Percentiles rank a stretch among this genome's conserved stretches.
Conservation (phyloP, 768 basidiomycete species). For the Leccinum rimulosum region DNA sequence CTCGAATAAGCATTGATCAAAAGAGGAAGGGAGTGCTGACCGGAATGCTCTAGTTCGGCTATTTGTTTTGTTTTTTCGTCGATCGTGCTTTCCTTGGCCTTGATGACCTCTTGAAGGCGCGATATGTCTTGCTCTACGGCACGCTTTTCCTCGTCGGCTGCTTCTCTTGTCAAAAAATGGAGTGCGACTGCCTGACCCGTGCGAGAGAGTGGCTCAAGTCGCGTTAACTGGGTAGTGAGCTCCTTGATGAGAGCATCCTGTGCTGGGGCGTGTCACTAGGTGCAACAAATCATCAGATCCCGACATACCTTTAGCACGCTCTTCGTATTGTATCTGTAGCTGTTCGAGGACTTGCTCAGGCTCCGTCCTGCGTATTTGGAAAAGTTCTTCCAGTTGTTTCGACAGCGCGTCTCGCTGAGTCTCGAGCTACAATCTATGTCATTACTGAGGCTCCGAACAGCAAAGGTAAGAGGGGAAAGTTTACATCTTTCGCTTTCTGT, state of each 20-base stretch:
- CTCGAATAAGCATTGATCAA: conserved; percentile 1
- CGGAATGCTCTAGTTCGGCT: conserved; percentile 41
- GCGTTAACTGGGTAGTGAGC: conserved; percentile 52
- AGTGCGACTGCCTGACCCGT: conserved; percentile 50
- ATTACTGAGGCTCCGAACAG: not conserved
- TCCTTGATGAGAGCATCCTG: conserved; percentile 47
- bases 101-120: conserved; percentile 41
- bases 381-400: conserved; percentile 57
- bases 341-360: conserved; percentile 54
- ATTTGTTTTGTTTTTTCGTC: conserved; percentile 47
- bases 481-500: conserved; percentile 28
- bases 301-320: conserved; percentile 48
- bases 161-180: conserved; percentile 71
- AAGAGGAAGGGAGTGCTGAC: conserved; percentile 36
- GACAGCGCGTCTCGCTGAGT: conserved; percentile 46
- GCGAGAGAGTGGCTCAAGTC: conserved; percentile 51
- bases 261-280: conserved; percentile 38
- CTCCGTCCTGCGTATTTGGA: conserved; percentile 60
- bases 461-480: not conserved
- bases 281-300: not conserved
- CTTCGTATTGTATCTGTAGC: conserved; percentile 49
- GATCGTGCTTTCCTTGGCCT: conserved; percentile 42
- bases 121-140: conserved; percentile 46
- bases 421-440: conserved; percentile 26
- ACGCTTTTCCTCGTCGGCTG: conserved; percentile 67